Evolutionary conservation across 345 rosid genomes (phyloP), one percentile per base, ranked within the genome.

Genomic region (Trapa incisa): DNA sequence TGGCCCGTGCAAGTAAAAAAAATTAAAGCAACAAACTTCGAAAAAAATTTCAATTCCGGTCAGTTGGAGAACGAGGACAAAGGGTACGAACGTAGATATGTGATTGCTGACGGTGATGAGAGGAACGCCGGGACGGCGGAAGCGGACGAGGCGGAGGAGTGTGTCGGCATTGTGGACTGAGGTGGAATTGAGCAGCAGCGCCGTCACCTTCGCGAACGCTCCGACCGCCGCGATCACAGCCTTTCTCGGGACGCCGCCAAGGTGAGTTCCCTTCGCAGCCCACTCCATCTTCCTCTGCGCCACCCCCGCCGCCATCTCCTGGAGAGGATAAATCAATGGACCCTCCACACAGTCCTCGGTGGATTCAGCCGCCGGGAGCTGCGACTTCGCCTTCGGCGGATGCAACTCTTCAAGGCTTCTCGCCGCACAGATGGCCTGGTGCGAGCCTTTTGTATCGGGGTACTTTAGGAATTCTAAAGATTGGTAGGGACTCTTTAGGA

Each of bases 101-200:
- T 93, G 98, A 78, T 93, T 93, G 82, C 96, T 88, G 80, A 93
- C 91, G 68, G 92, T 88, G 81, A 93, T 79, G 69, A 93, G 98
- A 37, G 98, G 97, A 14, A 84, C 79, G 52, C 87, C 88, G 17
- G 78, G 75, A 2, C 92, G 87, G 13, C 98, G 87, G 60, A 86
- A 87, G 47, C 78, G 87, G 72, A 88, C 94, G 73, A 93, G 87
- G 74, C 61, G 82, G 70, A 85, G 39, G 41, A 93, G 94, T 5
- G 86, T 78, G 68, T 87, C 84, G 29, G 87, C 80, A 77, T 90
- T 93, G 68, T 85, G 89, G 74, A 90, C 96, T 47, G 79, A 68
- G 41, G 91, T 81, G 68, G 80, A 80, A 78, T 90, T 93, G 75
- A 92, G 81, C 65, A 89, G 73, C 76, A 74, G 78, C 3, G 86